These are phyloP conservation scores for Gossypium mustelinum DNA, from an alignment of 345 rosid genomes.

Conservation along the genomic window DNA sequence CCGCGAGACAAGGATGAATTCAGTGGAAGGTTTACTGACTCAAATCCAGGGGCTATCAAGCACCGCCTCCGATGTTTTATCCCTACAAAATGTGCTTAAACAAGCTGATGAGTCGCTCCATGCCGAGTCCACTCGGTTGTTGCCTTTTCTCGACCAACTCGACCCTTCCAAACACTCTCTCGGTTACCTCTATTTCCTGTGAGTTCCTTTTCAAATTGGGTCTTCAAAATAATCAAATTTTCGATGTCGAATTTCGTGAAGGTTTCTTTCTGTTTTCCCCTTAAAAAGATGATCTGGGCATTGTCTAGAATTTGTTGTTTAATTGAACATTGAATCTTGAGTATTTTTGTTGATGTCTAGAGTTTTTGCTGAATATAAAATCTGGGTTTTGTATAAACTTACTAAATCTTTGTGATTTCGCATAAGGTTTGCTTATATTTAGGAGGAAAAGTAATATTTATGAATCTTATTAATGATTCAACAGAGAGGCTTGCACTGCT, in stretches of 20 bases:
- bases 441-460: background rate
- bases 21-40: slow-evolving; percentile 44
- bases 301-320: slow-evolving; percentile 8
- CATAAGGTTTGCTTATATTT: background rate
- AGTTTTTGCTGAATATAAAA: background rate
- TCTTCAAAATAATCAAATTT: background rate
- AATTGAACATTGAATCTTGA: background rate
- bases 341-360: background rate
- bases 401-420: background rate
- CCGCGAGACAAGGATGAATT: slow-evolving; percentile 24
- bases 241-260: background rate
- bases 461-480: slow-evolving; percentile 12
- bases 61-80: slow-evolving; percentile 40
- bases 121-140: slow-evolving; percentile 34
- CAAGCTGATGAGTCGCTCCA: slow-evolving; percentile 52
- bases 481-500: slow-evolving; percentile 48
- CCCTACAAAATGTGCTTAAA: slow-evolving; percentile 46
- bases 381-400: background rate
- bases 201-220: slow-evolving; percentile 16
- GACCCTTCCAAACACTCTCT: slow-evolving; percentile 66
- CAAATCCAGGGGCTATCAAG: slow-evolving; percentile 64
- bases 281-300: background rate
- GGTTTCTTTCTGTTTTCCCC: background rate
- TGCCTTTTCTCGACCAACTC: slow-evolving; percentile 59
- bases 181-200: slow-evolving; percentile 72